These are phyloP conservation scores for Withania somnifera DNA, from an alignment of 305 asterid species.

Conservation along the genomic window DNA sequence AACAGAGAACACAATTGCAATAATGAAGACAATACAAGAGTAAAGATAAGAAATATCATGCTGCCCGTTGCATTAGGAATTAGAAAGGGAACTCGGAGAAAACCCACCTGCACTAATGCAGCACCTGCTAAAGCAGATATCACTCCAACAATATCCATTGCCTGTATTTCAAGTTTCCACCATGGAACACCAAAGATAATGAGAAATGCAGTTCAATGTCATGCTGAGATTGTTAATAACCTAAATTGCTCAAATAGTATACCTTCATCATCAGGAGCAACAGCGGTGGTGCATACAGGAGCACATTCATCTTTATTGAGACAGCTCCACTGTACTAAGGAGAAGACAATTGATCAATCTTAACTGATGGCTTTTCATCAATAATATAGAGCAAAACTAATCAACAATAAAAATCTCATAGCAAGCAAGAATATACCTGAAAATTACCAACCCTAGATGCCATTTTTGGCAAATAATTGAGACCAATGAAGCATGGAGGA, in stretches of 20 bases:
- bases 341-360: constrained; percentile 4
- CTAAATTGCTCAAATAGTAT: neutral
- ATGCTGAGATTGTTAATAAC: constrained; percentile 5
- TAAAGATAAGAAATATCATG: neutral
- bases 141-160: constrained; percentile 77
- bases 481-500: constrained; percentile 64
- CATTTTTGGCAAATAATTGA: constrained; percentile 74
- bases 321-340: constrained; percentile 86
- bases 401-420: neutral
- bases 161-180: constrained; percentile 41
- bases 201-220: neutral
- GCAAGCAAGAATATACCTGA: constrained; percentile 49
- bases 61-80: neutral
- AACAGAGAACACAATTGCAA: neutral
- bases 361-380: neutral
- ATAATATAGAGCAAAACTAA: neutral
- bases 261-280: constrained; percentile 76
- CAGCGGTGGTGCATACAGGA: constrained; percentile 78
- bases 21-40: neutral
- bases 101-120: constrained; percentile 83
- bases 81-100: neutral
- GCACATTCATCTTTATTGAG: constrained; percentile 92
- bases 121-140: constrained; percentile 85
- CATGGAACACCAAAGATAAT: neutral
- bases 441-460: constrained; percentile 84